These are phyloP conservation scores for Septoria petroselini DNA, from an alignment of 2,329 filamentous ascomycete genomes.

Conservation along the genomic window DNA sequence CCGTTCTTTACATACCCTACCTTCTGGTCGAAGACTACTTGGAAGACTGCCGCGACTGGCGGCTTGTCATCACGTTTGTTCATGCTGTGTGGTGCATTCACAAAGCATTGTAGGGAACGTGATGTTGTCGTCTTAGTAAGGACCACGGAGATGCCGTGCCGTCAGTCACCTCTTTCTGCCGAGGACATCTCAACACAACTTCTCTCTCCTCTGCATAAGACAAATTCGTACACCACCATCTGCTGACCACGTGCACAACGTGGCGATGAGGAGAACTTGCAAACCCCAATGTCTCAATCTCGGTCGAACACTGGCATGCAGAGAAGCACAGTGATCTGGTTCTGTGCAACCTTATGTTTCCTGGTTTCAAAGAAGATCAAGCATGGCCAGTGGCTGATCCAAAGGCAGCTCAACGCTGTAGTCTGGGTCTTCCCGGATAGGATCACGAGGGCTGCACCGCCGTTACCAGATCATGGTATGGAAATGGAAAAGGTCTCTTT, in stretches of 20 bases:
- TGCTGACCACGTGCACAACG: too few relatives aligned
- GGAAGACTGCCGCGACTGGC: slow-evolving; percentile 37
- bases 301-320: neutral
- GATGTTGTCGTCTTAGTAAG: too few relatives aligned
- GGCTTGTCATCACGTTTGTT: slow-evolving; percentile 23
- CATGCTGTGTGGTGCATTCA: neutral
- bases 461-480: neutral
- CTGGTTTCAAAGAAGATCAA: neutral
- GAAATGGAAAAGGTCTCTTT: neutral
- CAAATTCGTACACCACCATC: too few relatives aligned
- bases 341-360: neutral
- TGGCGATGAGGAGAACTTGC: too few relatives aligned
- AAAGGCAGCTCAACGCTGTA: neutral
- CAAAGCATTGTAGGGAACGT: too few relatives aligned
- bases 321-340: neutral
- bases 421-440: too few relatives aligned
- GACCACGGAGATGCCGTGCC: too few relatives aligned
- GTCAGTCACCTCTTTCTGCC: too few relatives aligned
- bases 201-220: too few relatives aligned
- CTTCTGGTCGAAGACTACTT: slow-evolving; percentile 40
- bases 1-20: slow-evolving; percentile 34
- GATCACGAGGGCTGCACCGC: too few relatives aligned
- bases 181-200: too few relatives aligned
- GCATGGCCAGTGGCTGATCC: neutral
- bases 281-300: neutral